These are phyloP conservation scores for Pseudopediastrum boryanum DNA, from an alignment of 139 green algal genomes.

Conservation along the genomic window DNA sequence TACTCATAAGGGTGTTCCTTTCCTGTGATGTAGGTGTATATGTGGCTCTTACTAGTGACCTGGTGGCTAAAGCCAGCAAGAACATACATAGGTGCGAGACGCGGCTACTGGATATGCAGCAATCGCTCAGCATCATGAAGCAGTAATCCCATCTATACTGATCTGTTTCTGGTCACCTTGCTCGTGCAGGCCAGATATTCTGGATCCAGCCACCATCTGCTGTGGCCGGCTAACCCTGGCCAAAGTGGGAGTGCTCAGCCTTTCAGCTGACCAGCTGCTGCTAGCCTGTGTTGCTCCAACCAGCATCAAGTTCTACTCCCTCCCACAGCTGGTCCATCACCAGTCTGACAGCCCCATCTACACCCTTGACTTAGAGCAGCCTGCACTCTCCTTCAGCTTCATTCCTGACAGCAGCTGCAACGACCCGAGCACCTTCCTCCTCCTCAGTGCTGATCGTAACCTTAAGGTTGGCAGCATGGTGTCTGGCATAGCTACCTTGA, in stretches of 20 bases:
- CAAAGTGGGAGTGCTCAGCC: neutral
- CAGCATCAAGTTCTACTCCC: neutral
- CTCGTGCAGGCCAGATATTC: conserved; percentile 18
- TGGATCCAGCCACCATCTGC: conserved; percentile 28
- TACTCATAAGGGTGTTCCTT: neutral
- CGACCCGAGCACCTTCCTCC: conserved; percentile 12
- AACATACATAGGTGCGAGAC: neutral
- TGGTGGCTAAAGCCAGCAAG: neutral
- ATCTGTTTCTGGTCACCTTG: too few relatives aligned
- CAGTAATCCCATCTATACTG: neutral
- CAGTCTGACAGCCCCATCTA: conserved; percentile 14
- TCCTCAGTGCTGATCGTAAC: conserved; percentile 1
- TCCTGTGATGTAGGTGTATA: neutral
- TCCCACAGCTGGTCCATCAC: conserved; percentile 24
- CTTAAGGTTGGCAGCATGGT: conserved; percentile 20
- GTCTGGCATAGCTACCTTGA: neutral
- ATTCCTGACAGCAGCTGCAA: conserved; percentile 4
- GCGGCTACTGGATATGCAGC: neutral
- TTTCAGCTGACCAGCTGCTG: conserved; percentile 35
- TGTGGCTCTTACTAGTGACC: neutral
- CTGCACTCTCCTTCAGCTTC: conserved; percentile 17
- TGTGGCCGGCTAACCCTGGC: neutral
- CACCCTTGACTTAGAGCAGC: conserved; percentile 3
- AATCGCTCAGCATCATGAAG: neutral
- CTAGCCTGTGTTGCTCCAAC: conserved; percentile 8